Conservation (phyloP, 2,329 filamentous ascomycete species). For the Aplosporella prunicola region DNA sequence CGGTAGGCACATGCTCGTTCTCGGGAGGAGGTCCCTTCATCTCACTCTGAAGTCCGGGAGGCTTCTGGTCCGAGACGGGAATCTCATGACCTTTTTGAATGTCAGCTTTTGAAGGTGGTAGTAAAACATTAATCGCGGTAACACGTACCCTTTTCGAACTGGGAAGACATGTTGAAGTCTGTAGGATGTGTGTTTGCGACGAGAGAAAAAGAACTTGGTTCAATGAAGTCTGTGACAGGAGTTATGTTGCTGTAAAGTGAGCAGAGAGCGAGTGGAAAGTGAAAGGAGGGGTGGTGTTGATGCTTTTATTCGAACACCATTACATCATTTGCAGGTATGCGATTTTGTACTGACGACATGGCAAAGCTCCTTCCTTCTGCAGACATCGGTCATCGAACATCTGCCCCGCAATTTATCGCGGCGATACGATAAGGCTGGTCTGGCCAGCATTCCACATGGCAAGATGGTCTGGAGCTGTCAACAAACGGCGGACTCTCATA, state of each 20-base stretch:
- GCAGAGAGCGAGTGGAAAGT: not conserved
- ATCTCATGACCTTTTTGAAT: constrained; percentile 11
- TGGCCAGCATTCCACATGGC: too few relatives aligned
- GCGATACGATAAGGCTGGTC: too few relatives aligned
- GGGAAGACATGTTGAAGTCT: too few relatives aligned
- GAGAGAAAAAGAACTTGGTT: too few relatives aligned
- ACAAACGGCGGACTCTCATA: too few relatives aligned
- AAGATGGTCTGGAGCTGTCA: too few relatives aligned
- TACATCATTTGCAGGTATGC: constrained; percentile 2
- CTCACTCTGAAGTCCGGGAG: constrained; percentile 45
- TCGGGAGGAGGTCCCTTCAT: constrained; percentile 50
- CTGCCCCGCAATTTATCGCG: not conserved
- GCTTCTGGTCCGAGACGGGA: constrained; percentile 32
- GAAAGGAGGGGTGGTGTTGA: not conserved
- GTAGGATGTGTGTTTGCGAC: too few relatives aligned
- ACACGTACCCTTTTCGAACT: constrained; percentile 8
- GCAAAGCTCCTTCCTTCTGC: not conserved
- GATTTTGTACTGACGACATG: constrained; percentile 2
- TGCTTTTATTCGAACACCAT: not conserved
- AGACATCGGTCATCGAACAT: not conserved
- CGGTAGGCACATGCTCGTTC: constrained; percentile 56
- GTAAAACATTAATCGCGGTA: too few relatives aligned
- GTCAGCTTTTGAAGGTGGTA: not conserved
- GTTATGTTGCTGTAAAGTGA: not conserved
- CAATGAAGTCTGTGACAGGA: too few relatives aligned